Conservation (phyloP, 1,284 basidiomycete genomes). For the Ganoderma multipileum region DNA sequence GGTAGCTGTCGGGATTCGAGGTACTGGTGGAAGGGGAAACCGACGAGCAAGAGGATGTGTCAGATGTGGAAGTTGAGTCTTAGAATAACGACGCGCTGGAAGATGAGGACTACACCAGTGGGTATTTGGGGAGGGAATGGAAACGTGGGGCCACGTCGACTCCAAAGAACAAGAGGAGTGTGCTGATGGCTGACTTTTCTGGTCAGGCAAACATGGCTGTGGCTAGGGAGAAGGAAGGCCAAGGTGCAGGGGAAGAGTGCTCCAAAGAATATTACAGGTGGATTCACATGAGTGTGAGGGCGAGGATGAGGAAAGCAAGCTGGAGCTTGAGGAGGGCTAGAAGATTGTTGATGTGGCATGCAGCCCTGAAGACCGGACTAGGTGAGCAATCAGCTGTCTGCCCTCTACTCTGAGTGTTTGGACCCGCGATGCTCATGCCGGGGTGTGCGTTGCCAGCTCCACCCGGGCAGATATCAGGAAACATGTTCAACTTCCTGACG, state of each 20-base stretch:
- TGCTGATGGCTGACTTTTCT: not conserved
- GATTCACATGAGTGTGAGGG: slow-evolving; percentile 41
- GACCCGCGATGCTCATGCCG: slow-evolving; percentile 3
- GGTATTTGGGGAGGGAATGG: slow-evolving; percentile 44
- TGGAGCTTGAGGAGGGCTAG: slow-evolving; percentile 69
- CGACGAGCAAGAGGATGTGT: not conserved
- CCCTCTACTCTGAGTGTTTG: not conserved
- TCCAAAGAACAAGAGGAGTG: not conserved
- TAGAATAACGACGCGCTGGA: slow-evolving; percentile 37
- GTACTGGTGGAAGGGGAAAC: not conserved
- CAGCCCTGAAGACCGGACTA: slow-evolving; percentile 82
- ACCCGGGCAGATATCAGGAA: slow-evolving; percentile 84
- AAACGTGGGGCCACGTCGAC: slow-evolving; percentile 37
- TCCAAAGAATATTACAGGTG: slow-evolving; percentile 31
- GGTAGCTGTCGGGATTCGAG: not conserved
- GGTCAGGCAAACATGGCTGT: not conserved
- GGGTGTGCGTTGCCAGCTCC: slow-evolving; percentile 59
- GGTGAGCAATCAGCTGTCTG: slow-evolving; percentile 49
- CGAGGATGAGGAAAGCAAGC: slow-evolving; percentile 47
- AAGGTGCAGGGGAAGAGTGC: slow-evolving; percentile 20
- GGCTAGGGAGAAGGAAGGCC: not conserved
- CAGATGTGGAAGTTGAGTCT: slow-evolving; percentile 13
- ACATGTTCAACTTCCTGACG: slow-evolving; percentile 81
- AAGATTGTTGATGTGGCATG: slow-evolving; percentile 70
- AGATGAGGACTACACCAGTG: too few relatives aligned